Conservation (phyloP, 2,329 filamentous ascomycete species). For the Claviceps humidiphila region DNA sequence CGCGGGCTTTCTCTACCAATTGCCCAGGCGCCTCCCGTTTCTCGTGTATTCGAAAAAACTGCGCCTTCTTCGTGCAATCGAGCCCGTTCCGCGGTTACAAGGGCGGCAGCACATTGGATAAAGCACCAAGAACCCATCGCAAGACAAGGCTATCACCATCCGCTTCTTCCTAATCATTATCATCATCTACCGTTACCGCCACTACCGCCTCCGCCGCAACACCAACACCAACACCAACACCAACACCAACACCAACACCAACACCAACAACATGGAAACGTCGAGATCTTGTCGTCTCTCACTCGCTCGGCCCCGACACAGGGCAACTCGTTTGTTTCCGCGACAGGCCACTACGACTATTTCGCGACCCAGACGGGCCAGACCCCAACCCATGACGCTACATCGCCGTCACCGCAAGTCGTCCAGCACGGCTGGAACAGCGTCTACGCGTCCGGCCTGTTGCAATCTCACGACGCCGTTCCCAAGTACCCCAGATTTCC, state of each 20-base stretch:
- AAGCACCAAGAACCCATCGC: conserved; percentile 21
- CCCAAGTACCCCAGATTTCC: conserved; percentile 32
- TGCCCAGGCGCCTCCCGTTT: conserved; percentile 45
- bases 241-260: neutral
- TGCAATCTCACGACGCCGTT: conserved; percentile 19
- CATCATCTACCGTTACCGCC: conserved; percentile 1
- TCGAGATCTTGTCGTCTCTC: conserved; percentile 22
- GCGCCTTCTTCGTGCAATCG: conserved; percentile 26
- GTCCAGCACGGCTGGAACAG: conserved; percentile 31
- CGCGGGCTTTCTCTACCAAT: conserved; percentile 69
- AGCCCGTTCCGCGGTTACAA: conserved; percentile 29
- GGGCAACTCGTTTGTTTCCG: conserved; percentile 22
- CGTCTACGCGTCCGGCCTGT: conserved; percentile 31
- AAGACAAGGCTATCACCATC: conserved; percentile 7
- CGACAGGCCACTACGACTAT: conserved; percentile 30
- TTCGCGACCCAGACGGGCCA: conserved; percentile 28
- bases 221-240: neutral
- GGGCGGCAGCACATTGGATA: conserved; percentile 15
- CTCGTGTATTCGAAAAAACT: conserved; percentile 34
- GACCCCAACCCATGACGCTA: conserved; percentile 31
- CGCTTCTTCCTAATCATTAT: neutral
- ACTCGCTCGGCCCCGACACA: conserved; percentile 28
- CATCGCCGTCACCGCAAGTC: conserved; percentile 25
- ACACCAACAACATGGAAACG: conserved; percentile 12
- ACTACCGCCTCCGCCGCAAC: neutral